phyloP scores from a whole-genome alignment of 2,329 filamentous ascomycete genomes.

The Diaporthe vaccinii region DNA sequence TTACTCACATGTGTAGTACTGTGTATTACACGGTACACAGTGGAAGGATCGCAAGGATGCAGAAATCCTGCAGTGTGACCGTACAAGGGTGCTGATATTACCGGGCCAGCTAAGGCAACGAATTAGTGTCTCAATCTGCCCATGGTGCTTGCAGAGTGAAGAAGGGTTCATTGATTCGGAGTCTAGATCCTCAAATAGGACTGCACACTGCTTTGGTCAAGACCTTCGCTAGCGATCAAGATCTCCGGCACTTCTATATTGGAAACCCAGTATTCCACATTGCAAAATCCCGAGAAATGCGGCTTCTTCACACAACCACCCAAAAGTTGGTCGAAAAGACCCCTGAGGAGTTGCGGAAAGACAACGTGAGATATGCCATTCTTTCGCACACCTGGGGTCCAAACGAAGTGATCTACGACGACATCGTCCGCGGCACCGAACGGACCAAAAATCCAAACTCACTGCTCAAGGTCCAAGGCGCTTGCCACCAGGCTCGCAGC shows the following conservation, averaged over 20 bases:
- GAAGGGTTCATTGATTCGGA: not conserved
- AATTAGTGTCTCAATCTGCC: not conserved
- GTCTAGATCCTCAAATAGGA: not conserved
- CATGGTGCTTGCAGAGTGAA: not conserved
- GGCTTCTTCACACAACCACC: constrained; percentile 20
- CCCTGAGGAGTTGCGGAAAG: constrained; percentile 18
- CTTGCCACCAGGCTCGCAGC: constrained; percentile 4
- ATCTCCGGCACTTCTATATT: not conserved
- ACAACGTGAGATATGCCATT: constrained; percentile 18
- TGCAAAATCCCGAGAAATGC: constrained; percentile 2
- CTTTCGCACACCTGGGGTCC: constrained; percentile 17
- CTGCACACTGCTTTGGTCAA: not conserved
- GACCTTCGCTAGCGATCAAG: not conserved
- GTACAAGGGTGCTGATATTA: not conserved
- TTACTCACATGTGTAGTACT: not conserved
- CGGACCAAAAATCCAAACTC: not conserved
- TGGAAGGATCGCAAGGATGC: constrained; percentile 17
- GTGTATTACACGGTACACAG: not conserved
- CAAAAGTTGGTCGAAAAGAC: constrained; percentile 26
- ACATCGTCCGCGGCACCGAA: constrained; percentile 14
- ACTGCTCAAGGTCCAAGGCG: constrained; percentile 22
- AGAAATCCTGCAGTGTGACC: not conserved
- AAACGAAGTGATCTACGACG: constrained; percentile 5
- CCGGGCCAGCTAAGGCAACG: not conserved
- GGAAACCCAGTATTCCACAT: not conserved